Evolutionary conservation across 495 filamentous ascomycete genomes (phyloP), one percentile per base, ranked within the genome.

Genomic region (Aspergillus diversus): DNA sequence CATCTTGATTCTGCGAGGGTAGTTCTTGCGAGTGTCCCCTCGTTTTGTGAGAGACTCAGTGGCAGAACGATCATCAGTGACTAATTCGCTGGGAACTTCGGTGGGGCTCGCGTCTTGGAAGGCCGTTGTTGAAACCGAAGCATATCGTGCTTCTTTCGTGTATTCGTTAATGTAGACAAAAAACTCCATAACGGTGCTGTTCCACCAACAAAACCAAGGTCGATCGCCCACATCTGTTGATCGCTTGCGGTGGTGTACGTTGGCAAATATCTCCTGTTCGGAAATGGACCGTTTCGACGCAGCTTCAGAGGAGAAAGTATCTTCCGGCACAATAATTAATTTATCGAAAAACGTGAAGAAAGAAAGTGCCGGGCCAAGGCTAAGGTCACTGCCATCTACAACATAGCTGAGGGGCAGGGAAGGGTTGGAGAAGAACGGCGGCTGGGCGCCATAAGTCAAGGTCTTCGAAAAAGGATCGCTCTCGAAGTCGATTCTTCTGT

Each of bases 141-240:
- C 80, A 52, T 59, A 66, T 15, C 53, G 56, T n/a, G 53, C 63
- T 33, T 72, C 72, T 31, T 77, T 76, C 63, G 82, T 86, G 3
- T 80, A 74, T 65, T 89, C 82, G 51, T 84, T 83, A 58, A 89
- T 78, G 71, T 93, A 97, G 60, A 97, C 86, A 71, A 93, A 95
- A 16, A 88, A 80, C 65, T 96, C 92, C 51, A 97, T 77, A 50
- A 86, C 81, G 0, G 92, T 96, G 5, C 85, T 80, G 62, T 94
- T 93, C 92, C 92, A 97, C 69, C 83, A 89, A 73, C 93, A 97
- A 66, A 91, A 87, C 93, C 93, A 97, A 2, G 91, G 89, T 55
- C 83, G 86, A 39, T 93, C 88, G 0, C 87, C 87, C 3, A 78
- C 74, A 55, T 82, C 66, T 4, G 86, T 84, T 43, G 80, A 66